Percentiles rank a stretch among this genome's conserved stretches.
These are phyloP conservation scores for Penicillium sp. DNA, from an alignment of 2,329 filamentous ascomycete species.

Conservation along the genomic window DNA sequence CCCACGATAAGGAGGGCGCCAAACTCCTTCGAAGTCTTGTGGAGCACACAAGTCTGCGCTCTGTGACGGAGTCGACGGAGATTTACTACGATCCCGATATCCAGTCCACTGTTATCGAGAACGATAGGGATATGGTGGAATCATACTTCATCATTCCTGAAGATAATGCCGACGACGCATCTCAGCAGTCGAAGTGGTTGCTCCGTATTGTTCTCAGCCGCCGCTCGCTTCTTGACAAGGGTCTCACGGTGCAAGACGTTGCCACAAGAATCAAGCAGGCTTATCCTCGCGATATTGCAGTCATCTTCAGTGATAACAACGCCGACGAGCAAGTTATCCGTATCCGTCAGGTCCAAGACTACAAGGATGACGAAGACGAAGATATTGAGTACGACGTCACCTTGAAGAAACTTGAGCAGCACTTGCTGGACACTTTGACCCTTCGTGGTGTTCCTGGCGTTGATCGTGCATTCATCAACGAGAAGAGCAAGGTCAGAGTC, in stretches of 20 bases:
- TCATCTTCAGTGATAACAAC: constrained; percentile 98
- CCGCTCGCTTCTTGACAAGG: constrained; percentile 89
- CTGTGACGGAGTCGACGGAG: constrained; percentile 86
- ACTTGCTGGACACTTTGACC: constrained; percentile 86
- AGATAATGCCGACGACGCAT: constrained; percentile 63
- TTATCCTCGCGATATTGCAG: constrained; percentile 78
- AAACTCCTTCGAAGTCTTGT: constrained; percentile 85
- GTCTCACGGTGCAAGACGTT: constrained; percentile 85
- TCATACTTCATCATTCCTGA: constrained; percentile 95
- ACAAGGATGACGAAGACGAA: constrained; percentile 69
- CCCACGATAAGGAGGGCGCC: constrained; percentile 70
- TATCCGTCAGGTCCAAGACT: constrained; percentile 72
- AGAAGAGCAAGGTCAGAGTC: constrained; percentile 67
- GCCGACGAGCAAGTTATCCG: constrained; percentile 93
- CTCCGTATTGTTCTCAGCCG: constrained; percentile 90
- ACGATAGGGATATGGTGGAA: constrained; percentile 90
- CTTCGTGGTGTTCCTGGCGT: constrained; percentile 87
- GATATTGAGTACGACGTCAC: constrained; percentile 84
- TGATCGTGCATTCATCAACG: constrained; percentile 89
- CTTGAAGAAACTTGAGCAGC: constrained; percentile 85
- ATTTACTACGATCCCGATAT: constrained; percentile 97
- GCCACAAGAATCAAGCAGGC: constrained; percentile 84
- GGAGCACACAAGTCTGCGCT: constrained; percentile 90
- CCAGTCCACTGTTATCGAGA: constrained; percentile 76
- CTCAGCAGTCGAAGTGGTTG: constrained; percentile 84